Base-by-base conservation (phyloP, 202 grass and related monocot genomes). In the Setaria viridis region DNA sequence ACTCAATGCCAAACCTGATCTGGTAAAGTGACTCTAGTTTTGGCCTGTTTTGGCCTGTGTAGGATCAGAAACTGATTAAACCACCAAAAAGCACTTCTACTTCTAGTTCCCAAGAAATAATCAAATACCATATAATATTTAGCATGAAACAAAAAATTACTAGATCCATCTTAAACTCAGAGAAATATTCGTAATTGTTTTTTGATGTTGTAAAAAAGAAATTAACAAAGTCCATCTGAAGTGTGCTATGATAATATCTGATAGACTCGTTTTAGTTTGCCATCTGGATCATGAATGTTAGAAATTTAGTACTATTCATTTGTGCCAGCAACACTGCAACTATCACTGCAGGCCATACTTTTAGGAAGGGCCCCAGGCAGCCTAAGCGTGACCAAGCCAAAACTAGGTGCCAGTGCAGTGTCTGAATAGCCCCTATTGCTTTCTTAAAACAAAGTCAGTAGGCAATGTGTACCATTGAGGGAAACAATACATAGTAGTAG, bases 171-270 rank as follows among this genome's bases (percentile, higher is more conserved):
- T 50, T 25, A 47, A 69, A 67, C 17, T 29, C 17, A 59, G 8
- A 81, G 7, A 80, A 73, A 25, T 25, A 25, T 25, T 25, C 25
- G 25, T 25, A 25, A 25, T 25, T 55, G 11, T 16, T 68, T 68
- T 19, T 41, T 76, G 30, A 82, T 76, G 34, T 76, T 41, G 32
- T 19, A 29, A 39, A 82, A 77, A 42, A 1, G 6, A 69, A 74
- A 67, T 17, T 69, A 37, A 63, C 6, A 14, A 10, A 39, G 53
- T 48, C 3, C 53, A 50, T 60, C 9, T 74, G 21, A 35, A 37
- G 17, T 70, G 15, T 70, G 15, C 29, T 58, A 46, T 62, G 12
- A 56, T 62, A 15, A 14, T 77, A 84, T 43, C 41, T 7, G 7
- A 62, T 50, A 62, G 42, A 71, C 11, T 37, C 75, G 51, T 48